Percentiles rank a stretch among this genome's conserved stretches.
Conservation (phyloP, 2,329 filamentous ascomycete species). For the Cordyceps militaris region DNA sequence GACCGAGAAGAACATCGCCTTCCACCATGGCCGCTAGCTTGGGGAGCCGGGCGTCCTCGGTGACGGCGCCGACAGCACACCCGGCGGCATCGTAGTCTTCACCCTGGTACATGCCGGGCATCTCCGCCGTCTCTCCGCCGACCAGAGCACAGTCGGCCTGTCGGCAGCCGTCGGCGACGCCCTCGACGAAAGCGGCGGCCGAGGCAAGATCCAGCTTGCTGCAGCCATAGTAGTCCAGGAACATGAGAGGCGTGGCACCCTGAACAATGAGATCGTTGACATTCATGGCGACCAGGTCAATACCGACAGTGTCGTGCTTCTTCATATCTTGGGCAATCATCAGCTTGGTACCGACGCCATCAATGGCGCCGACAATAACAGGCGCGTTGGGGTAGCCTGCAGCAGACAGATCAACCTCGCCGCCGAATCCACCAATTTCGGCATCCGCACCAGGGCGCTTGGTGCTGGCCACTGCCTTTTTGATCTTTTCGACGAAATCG, state of each 20-base stretch:
- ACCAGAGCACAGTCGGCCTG: slow-evolving; percentile 82
- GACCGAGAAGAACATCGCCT: slow-evolving; percentile 79
- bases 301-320: slow-evolving; percentile 90
- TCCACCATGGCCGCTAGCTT: slow-evolving; percentile 65
- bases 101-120: slow-evolving; percentile 87
- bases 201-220: slow-evolving; percentile 73
- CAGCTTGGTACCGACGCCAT: slow-evolving; percentile 94
- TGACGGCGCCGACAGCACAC: background rate
- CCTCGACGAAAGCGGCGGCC: slow-evolving; percentile 80
- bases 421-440: slow-evolving; percentile 92
- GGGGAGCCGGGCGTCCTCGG: slow-evolving; percentile 61
- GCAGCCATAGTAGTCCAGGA: slow-evolving; percentile 97
- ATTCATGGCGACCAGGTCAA: slow-evolving; percentile 98
- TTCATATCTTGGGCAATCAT: slow-evolving; percentile 87
- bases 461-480: slow-evolving; percentile 79
- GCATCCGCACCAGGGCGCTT: slow-evolving; percentile 81
- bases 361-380: slow-evolving; percentile 86
- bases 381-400: slow-evolving; percentile 70
- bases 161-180: slow-evolving; percentile 81
- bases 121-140: slow-evolving; percentile 97
- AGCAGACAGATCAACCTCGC: slow-evolving; percentile 51
- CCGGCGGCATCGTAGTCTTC: slow-evolving; percentile 57
- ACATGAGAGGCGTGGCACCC: slow-evolving; percentile 89
- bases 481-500: slow-evolving; percentile 85
- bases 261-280: slow-evolving; percentile 97